Base-by-base conservation (phyloP, 2,329 filamentous ascomycete genomes). In the Ceratocystis diversiconidia region DNA sequence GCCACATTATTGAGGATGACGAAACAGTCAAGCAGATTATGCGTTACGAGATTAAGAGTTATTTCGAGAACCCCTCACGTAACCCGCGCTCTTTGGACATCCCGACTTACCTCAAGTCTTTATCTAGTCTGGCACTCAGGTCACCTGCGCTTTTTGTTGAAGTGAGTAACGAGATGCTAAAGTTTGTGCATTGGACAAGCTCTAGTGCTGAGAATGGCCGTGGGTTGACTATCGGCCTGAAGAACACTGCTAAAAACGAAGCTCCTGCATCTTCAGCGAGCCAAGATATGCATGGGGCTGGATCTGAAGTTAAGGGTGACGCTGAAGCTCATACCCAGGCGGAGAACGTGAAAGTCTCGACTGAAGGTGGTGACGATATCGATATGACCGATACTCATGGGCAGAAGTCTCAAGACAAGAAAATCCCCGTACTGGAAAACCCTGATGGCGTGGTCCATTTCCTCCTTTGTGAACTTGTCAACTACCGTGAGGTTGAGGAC, bases 371-470 rank as follows among this genome's bases (percentile, higher is more conserved):
- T n/a, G 75, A 73, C 60, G 83, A 85, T 69, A 83, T 83, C 70
- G 81, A 84, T 30, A 82, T 85, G 77, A 74, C 78, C 1, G 87
- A 90, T 70, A 25, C 44, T 1, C 55, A 65, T 15, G 81, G 78
- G 22, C 79, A 82, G 2, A 95, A 92, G 74, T 91, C 96, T 68
- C 32, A 32, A 30, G 76, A 84, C 50, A 96, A 95, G 75, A 80
- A 89, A 7, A 25, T 68, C 15, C 92, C 94, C 0, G 81, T 92
- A 12, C 85, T 96, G 5, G 92, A 96, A 74, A 91, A 94, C 68
- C 90, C 92, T 0, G 94, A 97, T 74, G 94, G 94, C 3, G 90
- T 99, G 2, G 87, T 99, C 66, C 90, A 97, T 72, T 99, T 96
- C 75, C 80, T 99, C 25, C 84, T 99, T 3, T 95, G 89, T 67